Conservation (phyloP, 306 rosid genomes). For the Citrullus mucosospermus region DNA sequence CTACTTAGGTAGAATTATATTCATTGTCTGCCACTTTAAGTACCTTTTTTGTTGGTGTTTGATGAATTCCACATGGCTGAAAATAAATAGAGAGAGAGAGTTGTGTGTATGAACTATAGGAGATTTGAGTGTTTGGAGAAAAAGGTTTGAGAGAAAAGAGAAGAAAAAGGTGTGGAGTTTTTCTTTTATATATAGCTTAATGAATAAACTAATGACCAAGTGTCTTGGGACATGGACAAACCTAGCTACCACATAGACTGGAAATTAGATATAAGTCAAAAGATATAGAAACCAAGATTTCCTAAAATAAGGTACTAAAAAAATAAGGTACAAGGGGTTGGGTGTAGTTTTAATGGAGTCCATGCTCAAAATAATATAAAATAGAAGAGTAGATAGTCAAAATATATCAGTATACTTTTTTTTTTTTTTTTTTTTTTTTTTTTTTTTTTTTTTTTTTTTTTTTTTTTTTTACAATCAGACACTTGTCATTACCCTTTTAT, state of each 20-base stretch:
- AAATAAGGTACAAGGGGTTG: no score
- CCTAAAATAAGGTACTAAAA: not conserved
- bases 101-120: not conserved
- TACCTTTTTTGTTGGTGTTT: not conserved
- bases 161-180: not conserved
- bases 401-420: no score
- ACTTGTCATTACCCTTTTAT: no score
- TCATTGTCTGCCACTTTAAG: not conserved
- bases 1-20: not conserved
- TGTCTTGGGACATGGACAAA: not conserved
- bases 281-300: not conserved
- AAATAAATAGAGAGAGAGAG: not conserved
- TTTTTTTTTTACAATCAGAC: no score
- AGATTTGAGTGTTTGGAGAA: not conserved
- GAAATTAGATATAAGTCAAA: not conserved
- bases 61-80: slow-evolving; percentile 2
- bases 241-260: not conserved
- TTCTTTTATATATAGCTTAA: not conserved
- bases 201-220: not conserved
- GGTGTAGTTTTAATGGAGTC: no score
- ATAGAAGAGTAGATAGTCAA: no score
- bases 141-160: not conserved
- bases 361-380: no score
- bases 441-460: no score
- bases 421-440: no score